Evolutionary conservation across 768 basidiomycete genomes (phyloP).

Genomic region (Ramaria sp.): DNA sequence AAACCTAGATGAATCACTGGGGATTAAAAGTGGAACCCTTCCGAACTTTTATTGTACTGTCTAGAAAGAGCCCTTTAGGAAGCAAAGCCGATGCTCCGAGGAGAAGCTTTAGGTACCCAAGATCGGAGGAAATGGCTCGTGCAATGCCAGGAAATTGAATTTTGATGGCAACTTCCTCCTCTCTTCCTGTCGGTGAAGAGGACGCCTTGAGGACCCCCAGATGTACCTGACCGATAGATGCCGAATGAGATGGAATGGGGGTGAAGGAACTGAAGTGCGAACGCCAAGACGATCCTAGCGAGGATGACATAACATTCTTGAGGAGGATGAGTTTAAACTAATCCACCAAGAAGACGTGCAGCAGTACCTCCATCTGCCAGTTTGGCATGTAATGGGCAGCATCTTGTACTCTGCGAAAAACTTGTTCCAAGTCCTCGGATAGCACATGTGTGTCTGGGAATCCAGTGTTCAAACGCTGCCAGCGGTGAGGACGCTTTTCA

Average conservation of each 20-base stretch:
- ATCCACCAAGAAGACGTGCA: neutral
- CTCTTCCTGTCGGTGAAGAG: conserved; percentile 40
- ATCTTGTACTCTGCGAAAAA: conserved; percentile 87
- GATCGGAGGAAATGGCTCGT: conserved; percentile 76
- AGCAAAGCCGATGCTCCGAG: conserved; percentile 72
- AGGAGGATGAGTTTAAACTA: conserved; percentile 19
- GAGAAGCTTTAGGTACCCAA: conserved; percentile 75
- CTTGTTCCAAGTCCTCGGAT: conserved; percentile 76
- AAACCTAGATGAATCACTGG: neutral
- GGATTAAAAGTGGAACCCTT: neutral
- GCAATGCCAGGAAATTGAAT: conserved; percentile 93
- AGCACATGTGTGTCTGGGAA: conserved; percentile 74
- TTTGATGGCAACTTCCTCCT: conserved; percentile 62
- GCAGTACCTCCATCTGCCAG: conserved; percentile 87
- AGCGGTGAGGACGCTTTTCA: neutral
- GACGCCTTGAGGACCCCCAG: conserved; percentile 46
- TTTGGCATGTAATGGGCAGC: conserved; percentile 98
- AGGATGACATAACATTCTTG: conserved; percentile 55
- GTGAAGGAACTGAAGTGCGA: conserved; percentile 64
- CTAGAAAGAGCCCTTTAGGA: conserved; percentile 83
- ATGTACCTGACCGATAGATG: conserved; percentile 97
- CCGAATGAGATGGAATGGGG: conserved; percentile 84
- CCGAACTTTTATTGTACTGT: conserved; percentile 65
- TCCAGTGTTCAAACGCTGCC: neutral
- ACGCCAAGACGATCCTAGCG: conserved; percentile 70